These are phyloP conservation scores for Copromyces sp. DNA, from an alignment of 495 filamentous ascomycete species.

Conservation along the genomic window DNA sequence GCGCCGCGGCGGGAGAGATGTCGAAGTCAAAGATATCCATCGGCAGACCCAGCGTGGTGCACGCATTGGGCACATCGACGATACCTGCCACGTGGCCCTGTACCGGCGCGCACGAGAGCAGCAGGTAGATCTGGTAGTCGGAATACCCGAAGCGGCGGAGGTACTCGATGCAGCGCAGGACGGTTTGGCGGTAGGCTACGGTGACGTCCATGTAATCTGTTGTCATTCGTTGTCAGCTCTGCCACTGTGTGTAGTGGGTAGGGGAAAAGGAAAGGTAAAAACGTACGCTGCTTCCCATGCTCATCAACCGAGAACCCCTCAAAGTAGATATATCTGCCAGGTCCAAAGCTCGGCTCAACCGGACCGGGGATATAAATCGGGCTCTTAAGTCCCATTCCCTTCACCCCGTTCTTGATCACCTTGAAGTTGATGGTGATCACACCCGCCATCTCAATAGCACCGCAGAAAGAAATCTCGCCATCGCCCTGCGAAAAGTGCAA, in stretches of 20 bases:
- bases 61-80: constrained; percentile 77
- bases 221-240: background rate
- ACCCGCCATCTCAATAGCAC: constrained; percentile 95
- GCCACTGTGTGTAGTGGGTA: background rate
- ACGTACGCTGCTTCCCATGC: constrained; percentile 64
- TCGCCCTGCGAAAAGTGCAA: constrained; percentile 87
- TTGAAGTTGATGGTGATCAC: constrained; percentile 85
- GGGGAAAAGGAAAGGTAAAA: background rate
- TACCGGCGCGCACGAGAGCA: constrained; percentile 80
- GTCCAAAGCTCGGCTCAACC: constrained; percentile 85
- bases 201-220: constrained; percentile 78
- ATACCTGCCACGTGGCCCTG: constrained; percentile 92
- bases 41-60: constrained; percentile 80
- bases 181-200: constrained; percentile 84
- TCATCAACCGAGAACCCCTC: constrained; percentile 94
- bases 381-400: constrained; percentile 66
- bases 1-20: constrained; percentile 55
- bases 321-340: constrained; percentile 79
- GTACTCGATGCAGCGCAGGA: constrained; percentile 73
- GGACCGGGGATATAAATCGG: constrained; percentile 87
- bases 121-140: constrained; percentile 79
- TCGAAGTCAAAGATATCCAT: constrained; percentile 98
- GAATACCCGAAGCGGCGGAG: constrained; percentile 65
- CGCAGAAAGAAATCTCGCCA: constrained; percentile 93
- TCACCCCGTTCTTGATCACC: constrained; percentile 76